These are phyloP conservation scores for Tuber microsphaerosporum DNA, from an alignment of 495 filamentous ascomycete species.

Conservation along the genomic window DNA sequence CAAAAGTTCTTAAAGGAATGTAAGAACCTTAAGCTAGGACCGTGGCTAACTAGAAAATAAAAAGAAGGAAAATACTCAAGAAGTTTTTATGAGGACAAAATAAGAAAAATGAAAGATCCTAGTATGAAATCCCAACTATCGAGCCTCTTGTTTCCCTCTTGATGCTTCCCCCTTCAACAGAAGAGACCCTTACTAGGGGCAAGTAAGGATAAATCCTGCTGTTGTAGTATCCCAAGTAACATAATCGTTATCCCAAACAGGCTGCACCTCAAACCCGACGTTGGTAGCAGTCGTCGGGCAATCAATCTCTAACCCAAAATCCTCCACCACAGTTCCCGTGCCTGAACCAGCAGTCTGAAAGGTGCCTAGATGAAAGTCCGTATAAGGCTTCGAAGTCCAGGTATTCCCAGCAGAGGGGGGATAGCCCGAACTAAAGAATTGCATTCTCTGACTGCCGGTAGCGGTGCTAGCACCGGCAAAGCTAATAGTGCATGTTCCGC, in stretches of 20 bases:
- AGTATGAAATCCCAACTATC: background rate
- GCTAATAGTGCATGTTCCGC: background rate
- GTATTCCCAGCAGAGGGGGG: background rate
- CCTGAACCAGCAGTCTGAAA: background rate
- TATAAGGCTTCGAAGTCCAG: background rate
- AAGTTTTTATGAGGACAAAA: background rate
- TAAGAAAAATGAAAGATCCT: background rate
- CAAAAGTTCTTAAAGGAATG: background rate
- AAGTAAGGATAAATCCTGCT: background rate
- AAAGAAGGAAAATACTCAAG: background rate
- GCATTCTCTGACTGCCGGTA: background rate
- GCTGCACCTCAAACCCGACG: background rate
- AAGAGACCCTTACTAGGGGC: background rate
- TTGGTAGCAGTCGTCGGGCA: background rate
- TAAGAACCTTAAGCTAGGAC: background rate
- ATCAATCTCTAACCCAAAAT: background rate
- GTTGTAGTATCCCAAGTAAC: background rate
- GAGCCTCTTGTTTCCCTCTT: background rate
- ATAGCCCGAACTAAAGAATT: background rate
- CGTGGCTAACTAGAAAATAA: no score
- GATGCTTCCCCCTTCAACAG: background rate
- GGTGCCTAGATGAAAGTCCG: background rate
- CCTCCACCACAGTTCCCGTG: background rate
- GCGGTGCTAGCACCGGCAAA: background rate
- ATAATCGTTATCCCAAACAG: background rate